Evolutionary conservation across 1,139 yeast species (phyloP).

Genomic region (Debaryomyces coudertii): DNA sequence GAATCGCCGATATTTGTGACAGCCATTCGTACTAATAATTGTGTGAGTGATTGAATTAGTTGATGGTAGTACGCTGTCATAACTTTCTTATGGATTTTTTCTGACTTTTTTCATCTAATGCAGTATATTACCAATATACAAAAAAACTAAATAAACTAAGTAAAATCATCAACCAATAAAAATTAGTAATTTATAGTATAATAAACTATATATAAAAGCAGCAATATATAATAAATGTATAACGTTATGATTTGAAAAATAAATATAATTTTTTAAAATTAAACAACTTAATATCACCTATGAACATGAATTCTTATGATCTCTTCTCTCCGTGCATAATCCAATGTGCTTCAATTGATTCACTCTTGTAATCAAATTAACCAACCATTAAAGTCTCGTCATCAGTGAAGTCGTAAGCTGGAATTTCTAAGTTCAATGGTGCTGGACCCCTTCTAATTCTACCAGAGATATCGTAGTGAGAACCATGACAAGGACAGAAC

Average conservation of each 20-base stretch:
- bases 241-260: constrained; percentile 10
- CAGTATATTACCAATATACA: constrained; percentile 20
- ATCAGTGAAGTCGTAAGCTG: constrained; percentile 81
- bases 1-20: no score
- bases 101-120: constrained; percentile 18
- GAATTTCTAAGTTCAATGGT: constrained; percentile 97
- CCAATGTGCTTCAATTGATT: constrained; percentile 4
- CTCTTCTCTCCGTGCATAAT: constrained; percentile 1
- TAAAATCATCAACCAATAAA: constrained; percentile 12
- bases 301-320: constrained; percentile 10
- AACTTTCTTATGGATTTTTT: no score
- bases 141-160: constrained; percentile 12
- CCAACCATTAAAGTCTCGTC: constrained; percentile 80
- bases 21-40: no score
- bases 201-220: constrained; percentile 9
- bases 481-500: constrained; percentile 99
- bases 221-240: constrained; percentile 9
- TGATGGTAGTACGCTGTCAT: no score
- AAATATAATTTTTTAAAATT: constrained; percentile 10
- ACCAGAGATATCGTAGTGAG: constrained; percentile 99
- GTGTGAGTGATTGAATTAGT: not conserved
- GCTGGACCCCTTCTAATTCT: constrained; percentile 99
- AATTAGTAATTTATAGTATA: constrained; percentile 6
- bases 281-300: constrained; percentile 8
- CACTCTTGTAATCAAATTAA: constrained; percentile 23